Conservation (phyloP, 345 rosid species). For the Gossypium stocksii region DNA sequence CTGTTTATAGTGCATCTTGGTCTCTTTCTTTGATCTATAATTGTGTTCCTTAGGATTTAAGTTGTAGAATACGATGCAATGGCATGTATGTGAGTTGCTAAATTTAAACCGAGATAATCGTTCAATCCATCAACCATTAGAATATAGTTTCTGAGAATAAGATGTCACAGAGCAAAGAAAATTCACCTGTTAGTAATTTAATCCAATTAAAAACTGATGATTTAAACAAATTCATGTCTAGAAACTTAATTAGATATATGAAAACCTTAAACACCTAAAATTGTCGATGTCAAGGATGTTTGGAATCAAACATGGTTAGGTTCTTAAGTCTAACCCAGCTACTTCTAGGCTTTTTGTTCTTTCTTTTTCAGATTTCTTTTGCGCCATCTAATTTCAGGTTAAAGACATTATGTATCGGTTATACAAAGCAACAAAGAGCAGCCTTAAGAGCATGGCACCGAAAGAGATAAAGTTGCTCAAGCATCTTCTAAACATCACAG, state of each 20-base stretch:
- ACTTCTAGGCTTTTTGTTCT: not conserved
- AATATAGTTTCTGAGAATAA: not conserved
- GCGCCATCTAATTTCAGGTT: conserved; percentile 45
- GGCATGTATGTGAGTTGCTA: not conserved
- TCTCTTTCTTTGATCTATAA: not conserved
- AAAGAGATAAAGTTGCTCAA: conserved; percentile 85
- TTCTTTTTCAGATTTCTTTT: not conserved
- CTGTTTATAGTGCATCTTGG: not conserved
- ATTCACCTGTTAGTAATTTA: not conserved
- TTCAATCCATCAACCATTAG: not conserved
- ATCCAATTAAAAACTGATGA: not conserved
- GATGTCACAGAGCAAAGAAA: not conserved
- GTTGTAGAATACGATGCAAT: not conserved
- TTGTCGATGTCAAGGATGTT: not conserved
- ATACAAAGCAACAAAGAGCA: conserved; percentile 78
- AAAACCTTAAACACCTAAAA: not conserved
- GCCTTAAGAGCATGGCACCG: conserved; percentile 81
- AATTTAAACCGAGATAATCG: not conserved
- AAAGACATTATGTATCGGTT: conserved; percentile 77
- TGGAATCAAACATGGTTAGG: not conserved
- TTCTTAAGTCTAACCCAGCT: not conserved
- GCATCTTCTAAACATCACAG: conserved; percentile 76
- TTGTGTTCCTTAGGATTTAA: not conserved
- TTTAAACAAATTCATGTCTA: not conserved
- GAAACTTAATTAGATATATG: not conserved